A percentile compares a stretch with the other conserved stretches of the same genome.
Conservation (phyloP, 495 filamentous ascomycete genomes). For the Pyrenopolyporus hunteri region DNA sequence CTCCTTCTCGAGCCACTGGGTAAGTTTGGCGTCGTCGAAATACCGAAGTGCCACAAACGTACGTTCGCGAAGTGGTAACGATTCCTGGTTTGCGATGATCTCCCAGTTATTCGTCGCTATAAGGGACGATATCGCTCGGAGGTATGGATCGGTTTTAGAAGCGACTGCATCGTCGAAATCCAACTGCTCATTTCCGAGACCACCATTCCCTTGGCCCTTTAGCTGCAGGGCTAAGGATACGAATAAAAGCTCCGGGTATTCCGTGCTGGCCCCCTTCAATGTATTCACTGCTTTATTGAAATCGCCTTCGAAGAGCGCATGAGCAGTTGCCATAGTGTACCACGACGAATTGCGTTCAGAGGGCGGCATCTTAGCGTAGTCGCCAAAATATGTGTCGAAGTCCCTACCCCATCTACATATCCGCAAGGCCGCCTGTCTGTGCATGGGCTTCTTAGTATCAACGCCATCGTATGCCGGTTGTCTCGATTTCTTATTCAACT, state of each 20-base stretch:
- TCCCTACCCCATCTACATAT: conserved; percentile 73
- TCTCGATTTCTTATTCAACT: conserved; percentile 51
- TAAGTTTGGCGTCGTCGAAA: conserved; percentile 78
- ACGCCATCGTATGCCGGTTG: conserved; percentile 52
- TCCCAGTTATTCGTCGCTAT: conserved; percentile 89
- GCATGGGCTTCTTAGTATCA: conserved; percentile 70
- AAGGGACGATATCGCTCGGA: conserved; percentile 89
- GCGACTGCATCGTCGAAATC: conserved; percentile 56
- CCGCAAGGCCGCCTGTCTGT: conserved; percentile 74
- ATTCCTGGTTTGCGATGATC: conserved; percentile 77
- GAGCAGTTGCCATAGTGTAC: conserved; percentile 81
- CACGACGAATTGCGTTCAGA: conserved; percentile 68
- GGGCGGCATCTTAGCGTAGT: conserved; percentile 51
- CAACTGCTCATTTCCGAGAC: conserved; percentile 43
- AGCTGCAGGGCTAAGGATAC: conserved; percentile 60
- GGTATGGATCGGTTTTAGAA: conserved; percentile 75
- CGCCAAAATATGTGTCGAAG: conserved; percentile 60
- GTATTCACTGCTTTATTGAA: conserved; percentile 62
- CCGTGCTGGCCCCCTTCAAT: conserved; percentile 55
- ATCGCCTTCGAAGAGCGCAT: conserved; percentile 76
- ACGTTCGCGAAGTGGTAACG: conserved; percentile 83
- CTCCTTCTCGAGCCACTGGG: conserved; percentile 68
- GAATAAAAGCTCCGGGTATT: conserved; percentile 57
- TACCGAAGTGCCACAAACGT: conserved; percentile 85
- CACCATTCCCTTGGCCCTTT: conserved; percentile 47